Evolutionary conservation across 306 rosid genomes (phyloP).

Genomic region (Psophocarpus tetragonolobus): DNA sequence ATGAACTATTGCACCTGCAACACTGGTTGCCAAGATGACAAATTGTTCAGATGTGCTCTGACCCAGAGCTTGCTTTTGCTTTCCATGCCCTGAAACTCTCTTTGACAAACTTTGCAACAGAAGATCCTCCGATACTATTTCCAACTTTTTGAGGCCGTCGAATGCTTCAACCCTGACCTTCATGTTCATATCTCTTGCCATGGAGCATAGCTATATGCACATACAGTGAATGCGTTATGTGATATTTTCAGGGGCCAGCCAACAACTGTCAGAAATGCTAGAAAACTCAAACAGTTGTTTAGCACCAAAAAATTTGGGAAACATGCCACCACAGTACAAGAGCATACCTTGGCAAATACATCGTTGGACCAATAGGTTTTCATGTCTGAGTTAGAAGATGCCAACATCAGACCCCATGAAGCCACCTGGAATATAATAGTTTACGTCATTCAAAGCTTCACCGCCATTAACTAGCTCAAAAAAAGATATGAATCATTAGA

Average conservation of each 20-base stretch:
- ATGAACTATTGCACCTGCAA: slow-evolving; percentile 84
- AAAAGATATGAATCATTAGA: slow-evolving; percentile 23
- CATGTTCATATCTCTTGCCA: slow-evolving; percentile 89
- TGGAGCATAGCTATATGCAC: slow-evolving; percentile 72
- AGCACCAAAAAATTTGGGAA: background rate
- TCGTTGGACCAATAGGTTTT: slow-evolving; percentile 61
- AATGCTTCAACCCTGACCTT: slow-evolving; percentile 79
- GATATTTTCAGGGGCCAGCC: slow-evolving; percentile 23
- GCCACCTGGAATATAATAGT: slow-evolving; percentile 57
- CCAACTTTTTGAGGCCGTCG: slow-evolving; percentile 57
- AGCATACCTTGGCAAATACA: slow-evolving; percentile 70
- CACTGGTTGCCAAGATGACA: slow-evolving; percentile 47
- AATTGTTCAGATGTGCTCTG: slow-evolving; percentile 52
- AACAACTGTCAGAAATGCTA: slow-evolving; percentile 22
- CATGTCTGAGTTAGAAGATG: slow-evolving; percentile 52
- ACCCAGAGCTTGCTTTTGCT: slow-evolving; percentile 47
- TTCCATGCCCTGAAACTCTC: slow-evolving; percentile 54
- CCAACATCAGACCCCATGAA: slow-evolving; percentile 74
- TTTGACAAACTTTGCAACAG: slow-evolving; percentile 82
- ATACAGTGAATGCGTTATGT: slow-evolving; percentile 26
- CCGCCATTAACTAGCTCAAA: slow-evolving; percentile 6
- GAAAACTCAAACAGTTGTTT: slow-evolving; percentile 27
- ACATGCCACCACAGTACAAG: background rate
- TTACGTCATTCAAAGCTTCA: slow-evolving; percentile 10
- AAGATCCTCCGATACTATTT: slow-evolving; percentile 69